Conservation (phyloP, 495 filamentous ascomycete species). For the Monascus purpureus region DNA sequence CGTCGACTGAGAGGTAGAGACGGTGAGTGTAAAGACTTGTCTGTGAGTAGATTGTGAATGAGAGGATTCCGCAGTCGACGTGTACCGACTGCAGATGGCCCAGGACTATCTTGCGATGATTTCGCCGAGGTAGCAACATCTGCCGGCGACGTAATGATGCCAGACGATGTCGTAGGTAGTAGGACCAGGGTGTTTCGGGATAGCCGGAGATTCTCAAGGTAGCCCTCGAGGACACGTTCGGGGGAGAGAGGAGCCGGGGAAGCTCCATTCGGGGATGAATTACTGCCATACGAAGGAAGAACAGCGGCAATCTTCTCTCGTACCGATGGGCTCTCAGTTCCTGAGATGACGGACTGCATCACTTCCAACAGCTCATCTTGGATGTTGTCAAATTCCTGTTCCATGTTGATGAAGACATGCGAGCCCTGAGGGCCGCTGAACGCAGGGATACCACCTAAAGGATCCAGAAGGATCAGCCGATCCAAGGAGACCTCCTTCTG, state of each 20-base stretch:
- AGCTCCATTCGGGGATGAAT: too few relatives aligned
- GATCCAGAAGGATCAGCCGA: slow-evolving; percentile 80
- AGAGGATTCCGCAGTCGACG: slow-evolving; percentile 74
- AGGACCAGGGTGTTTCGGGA: slow-evolving; percentile 52
- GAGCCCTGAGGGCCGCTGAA: slow-evolving; percentile 48
- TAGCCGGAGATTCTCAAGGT: slow-evolving; percentile 62
- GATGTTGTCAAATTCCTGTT: slow-evolving; percentile 71
- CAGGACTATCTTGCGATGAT: slow-evolving; percentile 18
- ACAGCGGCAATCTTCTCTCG: slow-evolving; percentile 2
- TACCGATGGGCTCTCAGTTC: slow-evolving; percentile 1
- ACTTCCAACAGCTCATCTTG: slow-evolving; percentile 37
- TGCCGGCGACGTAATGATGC: slow-evolving; percentile 68
- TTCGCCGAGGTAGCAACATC: slow-evolving; percentile 59
- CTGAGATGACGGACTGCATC: slow-evolving; percentile 6
- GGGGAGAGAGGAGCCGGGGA: background rate
- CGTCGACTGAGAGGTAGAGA: slow-evolving; percentile 64
- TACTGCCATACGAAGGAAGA: too few relatives aligned
- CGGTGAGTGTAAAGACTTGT: slow-evolving; percentile 82
- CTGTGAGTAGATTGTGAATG: slow-evolving; percentile 92
- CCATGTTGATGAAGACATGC: slow-evolving; percentile 89
- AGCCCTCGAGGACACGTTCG: slow-evolving; percentile 23
- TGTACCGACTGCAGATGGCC: slow-evolving; percentile 54
- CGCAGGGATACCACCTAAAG: slow-evolving; percentile 72
- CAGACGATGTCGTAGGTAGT: slow-evolving; percentile 77
- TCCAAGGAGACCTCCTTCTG: slow-evolving; percentile 55